phyloP scores from a whole-genome alignment of 164 flowering plant genomes.

The Tetrastigma voinierianum region DNA sequence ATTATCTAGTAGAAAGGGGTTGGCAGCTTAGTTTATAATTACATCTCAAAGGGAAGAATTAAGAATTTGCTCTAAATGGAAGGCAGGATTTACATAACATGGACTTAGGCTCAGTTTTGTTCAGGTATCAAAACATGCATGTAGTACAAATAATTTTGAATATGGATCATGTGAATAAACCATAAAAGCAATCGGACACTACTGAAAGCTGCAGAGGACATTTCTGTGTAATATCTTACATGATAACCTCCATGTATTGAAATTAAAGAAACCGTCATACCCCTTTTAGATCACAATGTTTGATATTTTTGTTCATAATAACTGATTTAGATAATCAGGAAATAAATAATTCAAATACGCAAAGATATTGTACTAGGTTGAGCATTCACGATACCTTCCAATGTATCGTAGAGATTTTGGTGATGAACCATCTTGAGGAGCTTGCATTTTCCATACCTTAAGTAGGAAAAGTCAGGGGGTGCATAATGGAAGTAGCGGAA shows the following conservation, averaged over 20 bases:
- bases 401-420: constrained; percentile 92
- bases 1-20: no score
- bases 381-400: constrained; percentile 62
- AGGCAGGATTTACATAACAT: background rate
- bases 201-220: background rate
- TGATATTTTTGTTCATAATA: background rate
- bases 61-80: background rate
- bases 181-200: background rate
- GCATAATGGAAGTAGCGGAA: background rate
- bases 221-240: background rate
- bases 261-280: background rate
- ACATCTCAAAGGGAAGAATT: background rate
- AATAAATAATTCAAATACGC: background rate
- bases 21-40: no score
- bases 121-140: background rate
- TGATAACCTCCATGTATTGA: background rate
- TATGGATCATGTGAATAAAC: background rate
- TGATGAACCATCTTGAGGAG: constrained; percentile 83
- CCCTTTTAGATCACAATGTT: background rate
- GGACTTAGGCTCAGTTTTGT: background rate
- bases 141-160: background rate
- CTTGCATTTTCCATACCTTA: constrained; percentile 86
- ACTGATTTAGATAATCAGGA: background rate
- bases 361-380: background rate
- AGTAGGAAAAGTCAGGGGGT: background rate